Evolutionary conservation across 345 rosid species (phyloP), one percentile per base, ranked within the genome.

Genomic region (Diplotaxis tenuifolia): DNA sequence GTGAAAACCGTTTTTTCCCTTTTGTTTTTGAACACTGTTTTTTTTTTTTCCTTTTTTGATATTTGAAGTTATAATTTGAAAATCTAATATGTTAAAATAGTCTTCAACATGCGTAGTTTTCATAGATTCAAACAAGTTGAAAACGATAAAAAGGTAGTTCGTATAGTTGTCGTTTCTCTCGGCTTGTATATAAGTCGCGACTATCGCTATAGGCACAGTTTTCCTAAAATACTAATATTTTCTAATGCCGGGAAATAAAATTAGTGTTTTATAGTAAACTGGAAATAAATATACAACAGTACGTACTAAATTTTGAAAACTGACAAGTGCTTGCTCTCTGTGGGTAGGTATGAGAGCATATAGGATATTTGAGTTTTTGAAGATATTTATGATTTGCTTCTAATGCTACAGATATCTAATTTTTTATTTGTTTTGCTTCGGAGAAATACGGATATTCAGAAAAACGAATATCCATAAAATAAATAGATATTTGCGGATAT

Each of bases 91-190:
- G 59, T 54, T n/a, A n/a, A 0, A 54, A 11, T 47, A 21, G 61
- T 61, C 5, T 54, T 40, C 31, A 53, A 12, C 38, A 21, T 3
- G 9, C 50, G 5, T 53, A 31, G 7, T 28, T 53, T 63, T 63
- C 42, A 36, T 63, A 65, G 56, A 62, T 63, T 72, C 40, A 11
- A 63, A 25, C 57, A 38, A 64, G 70, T 64, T 73, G 64, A 18
- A 53, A 53, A 28, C 9, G 29, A 60, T 22, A 22, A 20, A 59
- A 32, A 50, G 53, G 38, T 50, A 23, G 38, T 52, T 53, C 32
- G 63, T 36, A 23, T 36, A 25, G 70, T 72, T 63, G 27, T 71
- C 9, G 47, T 63, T 72, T 36, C 63, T 63, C 54, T 72, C 63
- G 70, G 76, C 70, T 63, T 18, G 62, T 52, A 22, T 11, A 16